Conservation (phyloP, 305 asterid genomes). For the Solanum hybrid region DNA sequence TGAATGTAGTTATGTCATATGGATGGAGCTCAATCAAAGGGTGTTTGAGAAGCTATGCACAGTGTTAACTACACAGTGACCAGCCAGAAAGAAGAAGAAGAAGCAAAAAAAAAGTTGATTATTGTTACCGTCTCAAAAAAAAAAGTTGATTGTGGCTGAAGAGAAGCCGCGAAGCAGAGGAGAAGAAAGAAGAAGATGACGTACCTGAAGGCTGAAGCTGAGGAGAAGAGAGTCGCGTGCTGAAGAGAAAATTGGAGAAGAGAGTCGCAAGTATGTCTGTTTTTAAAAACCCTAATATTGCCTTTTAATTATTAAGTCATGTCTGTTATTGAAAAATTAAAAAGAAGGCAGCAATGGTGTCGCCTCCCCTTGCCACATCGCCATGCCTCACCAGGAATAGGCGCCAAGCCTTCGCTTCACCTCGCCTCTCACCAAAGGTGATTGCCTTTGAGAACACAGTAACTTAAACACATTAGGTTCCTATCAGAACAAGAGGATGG, state of each 20-base stretch:
- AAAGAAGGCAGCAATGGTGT: not conserved
- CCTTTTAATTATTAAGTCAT: not conserved
- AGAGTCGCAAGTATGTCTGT: not conserved
- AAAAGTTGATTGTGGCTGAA: not conserved
- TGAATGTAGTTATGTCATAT: not conserved
- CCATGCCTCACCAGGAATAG: not conserved
- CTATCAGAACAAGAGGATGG: not conserved
- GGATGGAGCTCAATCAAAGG: not conserved
- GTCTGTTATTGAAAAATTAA: not conserved
- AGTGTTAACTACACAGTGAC: not conserved
- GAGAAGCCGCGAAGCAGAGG: not conserved
- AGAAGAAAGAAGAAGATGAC: not conserved
- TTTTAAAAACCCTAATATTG: not conserved
- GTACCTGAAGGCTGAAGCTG: not conserved
- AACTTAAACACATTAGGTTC: not conserved
- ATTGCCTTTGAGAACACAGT: not conserved
- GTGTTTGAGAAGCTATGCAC: not conserved
- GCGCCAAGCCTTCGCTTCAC: not conserved
- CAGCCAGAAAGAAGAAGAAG: not conserved
- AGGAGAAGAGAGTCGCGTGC: not conserved
- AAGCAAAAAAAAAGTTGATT: no score
- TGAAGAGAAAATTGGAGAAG: not conserved
- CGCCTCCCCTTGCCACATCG: not conserved
- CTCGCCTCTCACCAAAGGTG: not conserved
- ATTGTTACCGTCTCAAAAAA: not conserved